Percentiles rank a stretch among this genome's conserved stretches.
These are phyloP conservation scores for Phytophthora pistaciae DNA, from an alignment of 352 stramenopile genomes.

Conservation along the genomic window DNA sequence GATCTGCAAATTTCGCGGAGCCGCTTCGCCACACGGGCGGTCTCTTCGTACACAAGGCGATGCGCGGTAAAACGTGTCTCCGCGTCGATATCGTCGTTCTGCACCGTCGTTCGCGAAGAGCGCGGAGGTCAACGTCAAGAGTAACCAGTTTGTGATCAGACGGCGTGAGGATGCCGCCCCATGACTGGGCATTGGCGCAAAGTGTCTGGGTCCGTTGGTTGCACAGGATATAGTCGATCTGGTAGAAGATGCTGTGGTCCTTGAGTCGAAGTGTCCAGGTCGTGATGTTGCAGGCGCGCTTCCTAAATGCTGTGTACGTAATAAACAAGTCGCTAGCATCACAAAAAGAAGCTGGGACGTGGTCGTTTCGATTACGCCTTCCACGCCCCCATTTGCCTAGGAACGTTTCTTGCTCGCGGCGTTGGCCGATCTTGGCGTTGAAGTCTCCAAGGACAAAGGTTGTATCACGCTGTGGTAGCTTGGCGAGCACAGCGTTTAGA, in stretches of 20 bases:
- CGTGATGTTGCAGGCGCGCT: background rate
- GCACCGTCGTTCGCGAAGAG: too few species aligned
- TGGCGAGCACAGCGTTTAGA: background rate
- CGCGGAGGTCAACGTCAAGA: too few species aligned
- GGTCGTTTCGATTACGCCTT: background rate
- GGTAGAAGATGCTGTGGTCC: slow-evolving; percentile 4
- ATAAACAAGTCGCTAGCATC: slow-evolving; percentile 3
- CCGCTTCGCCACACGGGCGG: too few species aligned
- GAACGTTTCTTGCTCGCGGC: background rate
- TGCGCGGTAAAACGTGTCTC: too few species aligned
- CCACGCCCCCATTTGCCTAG: background rate
- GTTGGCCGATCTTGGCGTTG: slow-evolving; percentile 4
- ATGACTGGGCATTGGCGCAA: background rate
- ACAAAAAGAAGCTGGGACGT: background rate
- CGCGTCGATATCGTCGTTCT: too few species aligned
- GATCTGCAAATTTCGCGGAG: too few species aligned
- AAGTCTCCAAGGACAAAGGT: slow-evolving; percentile 1
- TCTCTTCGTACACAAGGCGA: too few species aligned
- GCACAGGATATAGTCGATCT: slow-evolving; percentile 8
- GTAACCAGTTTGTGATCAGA: slow-evolving; percentile 24
- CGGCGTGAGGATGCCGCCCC: background rate
- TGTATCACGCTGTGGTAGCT: background rate
- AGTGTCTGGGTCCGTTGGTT: background rate
- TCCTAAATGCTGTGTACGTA: slow-evolving; percentile 6
- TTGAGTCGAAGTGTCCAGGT: background rate